phyloP scores from a whole-genome alignment of 2,329 filamentous ascomycete species.

The Colletotrichum zoysiae region DNA sequence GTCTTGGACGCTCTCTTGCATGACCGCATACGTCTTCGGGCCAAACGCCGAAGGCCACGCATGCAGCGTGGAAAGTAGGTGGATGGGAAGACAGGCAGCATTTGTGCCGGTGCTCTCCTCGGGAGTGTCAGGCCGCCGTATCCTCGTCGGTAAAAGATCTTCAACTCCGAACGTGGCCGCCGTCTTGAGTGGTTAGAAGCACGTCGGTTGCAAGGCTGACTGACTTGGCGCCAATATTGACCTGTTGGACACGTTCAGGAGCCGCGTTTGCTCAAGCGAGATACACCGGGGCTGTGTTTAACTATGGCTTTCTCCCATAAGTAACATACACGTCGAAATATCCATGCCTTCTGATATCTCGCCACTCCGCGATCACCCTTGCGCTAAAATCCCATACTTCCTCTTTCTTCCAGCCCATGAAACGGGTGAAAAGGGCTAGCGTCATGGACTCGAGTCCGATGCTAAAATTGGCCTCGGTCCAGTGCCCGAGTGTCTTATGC shows the following conservation, averaged over 20 bases:
- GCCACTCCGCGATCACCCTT: conserved; percentile 40
- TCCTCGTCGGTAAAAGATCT: not conserved
- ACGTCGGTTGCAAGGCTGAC: not conserved
- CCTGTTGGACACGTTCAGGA: not conserved
- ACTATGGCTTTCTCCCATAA: conserved; percentile 41
- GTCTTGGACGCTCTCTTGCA: not conserved
- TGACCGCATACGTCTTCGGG: not conserved
- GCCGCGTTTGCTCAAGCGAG: conserved; percentile 1
- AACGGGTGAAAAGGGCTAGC: conserved; percentile 47
- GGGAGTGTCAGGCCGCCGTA: not conserved
- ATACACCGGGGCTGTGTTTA: not conserved
- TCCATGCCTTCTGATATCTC: conserved; percentile 40
- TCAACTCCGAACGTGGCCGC: not conserved
- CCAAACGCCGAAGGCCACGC: not conserved
- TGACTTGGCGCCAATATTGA: not conserved
- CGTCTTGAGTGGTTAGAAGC: not conserved
- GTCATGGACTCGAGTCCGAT: conserved; percentile 45
- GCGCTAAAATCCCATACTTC: conserved; percentile 46
- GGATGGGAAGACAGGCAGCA: not conserved
- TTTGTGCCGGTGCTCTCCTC: conserved; percentile 12
- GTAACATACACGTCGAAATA: conserved; percentile 44
- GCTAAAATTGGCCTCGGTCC: conserved; percentile 44
- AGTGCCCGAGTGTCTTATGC: conserved; percentile 46
- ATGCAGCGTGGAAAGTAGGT: not conserved
- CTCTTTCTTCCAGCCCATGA: conserved; percentile 46